phyloP scores from a whole-genome alignment of 768 basidiomycete genomes.

The Daedaleopsis sinensis region DNA sequence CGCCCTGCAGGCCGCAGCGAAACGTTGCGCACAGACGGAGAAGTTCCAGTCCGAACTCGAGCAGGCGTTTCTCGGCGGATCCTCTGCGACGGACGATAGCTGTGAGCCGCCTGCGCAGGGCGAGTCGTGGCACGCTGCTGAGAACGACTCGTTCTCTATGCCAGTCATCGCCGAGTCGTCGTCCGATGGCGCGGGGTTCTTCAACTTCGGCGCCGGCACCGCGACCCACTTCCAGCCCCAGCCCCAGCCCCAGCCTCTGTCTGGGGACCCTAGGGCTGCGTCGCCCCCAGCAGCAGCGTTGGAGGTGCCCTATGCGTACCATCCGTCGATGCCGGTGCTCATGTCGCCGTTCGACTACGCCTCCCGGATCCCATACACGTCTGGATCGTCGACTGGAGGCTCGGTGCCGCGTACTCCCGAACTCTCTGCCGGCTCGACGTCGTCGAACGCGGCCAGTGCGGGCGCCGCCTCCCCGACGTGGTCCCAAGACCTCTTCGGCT shows the following conservation, averaged over 20 bases:
- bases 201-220: conserved; percentile 3
- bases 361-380: not conserved
- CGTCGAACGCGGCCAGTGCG: conserved; percentile 1
- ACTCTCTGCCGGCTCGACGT: not conserved
- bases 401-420: conserved; percentile 5
- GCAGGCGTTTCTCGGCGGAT: not conserved
- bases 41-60: not conserved
- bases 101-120: too few species aligned
- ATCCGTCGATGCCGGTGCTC: not conserved
- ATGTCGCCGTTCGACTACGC: not conserved
- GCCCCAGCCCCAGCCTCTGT: not conserved
- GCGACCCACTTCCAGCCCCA: not conserved
- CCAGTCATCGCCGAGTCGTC: conserved; percentile 12
- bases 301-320: too few species aligned
- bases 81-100: not conserved
- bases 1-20: conserved; percentile 10
- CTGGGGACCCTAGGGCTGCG: too few species aligned
- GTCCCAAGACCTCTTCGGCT: conserved; percentile 13
- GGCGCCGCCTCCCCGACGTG: conserved; percentile 1
- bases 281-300: too few species aligned
- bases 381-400: not conserved
- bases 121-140: too few species aligned
- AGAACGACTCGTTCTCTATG: conserved; percentile 3
- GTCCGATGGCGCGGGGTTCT: not conserved
- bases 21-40: conserved; percentile 5